Conservation (phyloP, 331 rosid genomes). For the Spiraea crenata region DNA sequence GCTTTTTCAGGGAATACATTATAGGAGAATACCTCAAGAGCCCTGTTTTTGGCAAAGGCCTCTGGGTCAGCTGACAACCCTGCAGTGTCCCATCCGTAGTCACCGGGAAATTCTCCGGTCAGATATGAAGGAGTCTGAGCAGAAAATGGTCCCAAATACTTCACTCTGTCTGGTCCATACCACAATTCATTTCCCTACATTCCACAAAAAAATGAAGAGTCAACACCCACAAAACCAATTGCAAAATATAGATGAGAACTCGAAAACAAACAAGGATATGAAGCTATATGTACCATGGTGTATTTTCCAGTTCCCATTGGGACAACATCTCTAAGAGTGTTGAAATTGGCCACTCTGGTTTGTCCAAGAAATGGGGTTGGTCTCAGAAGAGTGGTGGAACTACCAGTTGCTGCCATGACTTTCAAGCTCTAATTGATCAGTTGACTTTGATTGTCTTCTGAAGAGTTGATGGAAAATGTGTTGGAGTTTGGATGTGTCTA, state of each 20-base stretch:
- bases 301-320: conserved; percentile 64
- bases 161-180: conserved; percentile 82
- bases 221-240: conserved; percentile 16
- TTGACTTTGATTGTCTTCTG: background rate
- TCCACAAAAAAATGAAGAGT: background rate
- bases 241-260: background rate
- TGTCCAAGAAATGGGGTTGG: conserved; percentile 73
- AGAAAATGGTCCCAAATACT: conserved; percentile 78
- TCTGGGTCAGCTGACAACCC: conserved; percentile 82
- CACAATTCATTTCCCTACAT: conserved; percentile 62
- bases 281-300: conserved; percentile 49
- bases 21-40: conserved; percentile 59
- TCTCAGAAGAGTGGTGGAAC: conserved; percentile 59
- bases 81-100: conserved; percentile 86
- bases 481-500: conserved; percentile 23
- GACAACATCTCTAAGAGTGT: conserved; percentile 65
- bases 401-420: conserved; percentile 62
- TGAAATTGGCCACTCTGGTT: conserved; percentile 35
- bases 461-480: background rate
- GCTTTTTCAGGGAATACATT: no score
- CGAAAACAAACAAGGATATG: conserved; percentile 8
- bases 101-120: conserved; percentile 74
- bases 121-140: conserved; percentile 78
- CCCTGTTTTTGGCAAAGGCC: conserved; percentile 82
- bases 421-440: conserved; percentile 13